Conservation (phyloP, 805 yeast species). For the Monosporozyma aquatica region DNA sequence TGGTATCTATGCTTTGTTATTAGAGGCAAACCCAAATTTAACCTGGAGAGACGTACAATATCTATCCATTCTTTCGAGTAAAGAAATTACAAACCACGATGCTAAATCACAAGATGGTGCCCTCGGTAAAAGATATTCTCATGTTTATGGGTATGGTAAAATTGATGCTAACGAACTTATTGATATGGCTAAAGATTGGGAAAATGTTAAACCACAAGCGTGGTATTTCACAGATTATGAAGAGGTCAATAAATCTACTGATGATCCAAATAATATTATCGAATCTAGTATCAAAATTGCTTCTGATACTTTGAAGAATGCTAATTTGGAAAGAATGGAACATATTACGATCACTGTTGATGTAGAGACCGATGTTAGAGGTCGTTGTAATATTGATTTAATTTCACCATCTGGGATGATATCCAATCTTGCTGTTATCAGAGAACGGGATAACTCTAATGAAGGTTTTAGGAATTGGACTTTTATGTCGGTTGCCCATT, state of each 20-base stretch:
- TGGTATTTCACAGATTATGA: constrained; percentile 52
- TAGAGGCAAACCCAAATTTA: constrained; percentile 74
- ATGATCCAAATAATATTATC: constrained; percentile 19
- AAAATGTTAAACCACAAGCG: constrained; percentile 83
- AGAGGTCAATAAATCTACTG: constrained; percentile 27
- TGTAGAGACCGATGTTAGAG: constrained; percentile 56
- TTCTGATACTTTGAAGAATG: constrained; percentile 38
- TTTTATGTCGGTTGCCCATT: constrained; percentile 95
- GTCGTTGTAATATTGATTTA: constrained; percentile 55
- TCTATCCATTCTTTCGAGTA: constrained; percentile 61
- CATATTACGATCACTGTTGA: constrained; percentile 79
- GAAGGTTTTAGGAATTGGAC: constrained; percentile 76
- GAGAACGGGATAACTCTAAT: constrained; percentile 47
- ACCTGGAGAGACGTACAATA: constrained; percentile 97
- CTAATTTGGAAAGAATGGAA: constrained; percentile 66
- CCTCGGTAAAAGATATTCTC: constrained; percentile 63
- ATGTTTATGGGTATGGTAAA: constrained; percentile 86
- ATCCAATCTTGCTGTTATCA: constrained; percentile 63
- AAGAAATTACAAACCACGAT: constrained; percentile 56
- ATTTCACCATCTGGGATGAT: constrained; percentile 66
- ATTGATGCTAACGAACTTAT: constrained; percentile 75
- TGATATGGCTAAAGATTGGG: constrained; percentile 63
- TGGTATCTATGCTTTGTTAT: constrained; percentile 78
- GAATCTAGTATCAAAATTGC: constrained; percentile 39
- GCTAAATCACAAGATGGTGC: constrained; percentile 69